phyloP scores from a whole-genome alignment of 1,284 basidiomycete species.

The Leccinum subrobustum region DNA sequence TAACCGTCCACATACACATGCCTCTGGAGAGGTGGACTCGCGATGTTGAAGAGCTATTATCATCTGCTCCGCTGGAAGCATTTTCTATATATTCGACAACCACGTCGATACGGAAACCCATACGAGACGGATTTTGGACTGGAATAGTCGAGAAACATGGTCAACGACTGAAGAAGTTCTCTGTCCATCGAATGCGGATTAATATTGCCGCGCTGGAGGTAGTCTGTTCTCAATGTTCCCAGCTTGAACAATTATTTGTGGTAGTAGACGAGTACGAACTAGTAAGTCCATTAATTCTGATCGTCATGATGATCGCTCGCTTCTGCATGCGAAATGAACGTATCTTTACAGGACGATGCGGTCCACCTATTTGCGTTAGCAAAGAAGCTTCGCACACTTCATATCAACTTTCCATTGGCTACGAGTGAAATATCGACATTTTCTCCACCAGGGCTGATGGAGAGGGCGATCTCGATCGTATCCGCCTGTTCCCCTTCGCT shows the following conservation, averaged over 20 bases:
- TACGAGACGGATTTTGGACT: constrained; percentile 50
- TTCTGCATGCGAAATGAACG: constrained; percentile 6
- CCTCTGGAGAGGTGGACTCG: constrained; percentile 42
- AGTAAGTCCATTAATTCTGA: constrained; percentile 36
- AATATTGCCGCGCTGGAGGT: constrained; percentile 46
- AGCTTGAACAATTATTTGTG: constrained; percentile 61
- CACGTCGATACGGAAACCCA: constrained; percentile 37
- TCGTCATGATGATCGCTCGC: neutral
- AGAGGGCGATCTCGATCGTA: constrained; percentile 40
- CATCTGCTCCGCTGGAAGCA: constrained; percentile 46
- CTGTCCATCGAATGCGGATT: constrained; percentile 61
- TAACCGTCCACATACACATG: constrained; percentile 47
- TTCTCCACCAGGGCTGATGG: constrained; percentile 30
- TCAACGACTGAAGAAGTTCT: constrained; percentile 51
- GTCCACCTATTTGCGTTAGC: constrained; percentile 35
- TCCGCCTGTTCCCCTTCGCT: constrained; percentile 43
- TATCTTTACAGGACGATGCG: constrained; percentile 39
- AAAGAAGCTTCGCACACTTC: constrained; percentile 32
- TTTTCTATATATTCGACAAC: constrained; percentile 64
- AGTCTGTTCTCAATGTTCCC: constrained; percentile 52
- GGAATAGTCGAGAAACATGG: constrained; percentile 51
- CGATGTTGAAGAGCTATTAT: constrained; percentile 45
- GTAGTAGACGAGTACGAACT: constrained; percentile 47
- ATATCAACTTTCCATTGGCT: constrained; percentile 30
- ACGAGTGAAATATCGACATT: constrained; percentile 8